Base-by-base conservation (phyloP, 192 early-diverging fungal genomes). In the Entomortierella parvispora region DNA sequence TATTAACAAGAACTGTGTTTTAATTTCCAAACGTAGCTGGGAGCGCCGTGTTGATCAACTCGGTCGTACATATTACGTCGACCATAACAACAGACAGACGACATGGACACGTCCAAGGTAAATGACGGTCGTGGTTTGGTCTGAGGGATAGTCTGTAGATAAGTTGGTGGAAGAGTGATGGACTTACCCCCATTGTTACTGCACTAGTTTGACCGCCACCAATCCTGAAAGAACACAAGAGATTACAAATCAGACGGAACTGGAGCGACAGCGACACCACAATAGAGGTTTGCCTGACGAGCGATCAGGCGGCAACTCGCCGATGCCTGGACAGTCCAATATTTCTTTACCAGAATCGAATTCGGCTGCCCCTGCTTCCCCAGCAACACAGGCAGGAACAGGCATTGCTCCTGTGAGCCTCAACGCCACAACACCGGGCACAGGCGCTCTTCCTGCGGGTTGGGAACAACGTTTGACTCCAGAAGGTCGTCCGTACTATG, bases 21-120 rank as follows among this genome's bases (percentile, higher is more conserved):
- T 47, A 42, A 15, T 20, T 20, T 4, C 18, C 15, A 34, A 8
- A 2, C 34, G 28, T 68, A 93, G 96, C 32, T 99, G 97, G 97
- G 97, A 99, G 86, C 86, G 94, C 48, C 89, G 97, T 56, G 87
- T 90, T 20, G 97, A 99, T 87, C 91, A 96, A 69, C 71, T 96
- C 42, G 93, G 95, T 14, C 90, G 97, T 9, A 91, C 92, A 5
- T 99, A 99, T 84, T 99, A 96, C 83, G 95, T 99, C 15, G 97
- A 99, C 82, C 97, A 99, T 82, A 97, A 94, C 83, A 90, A 84
- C 12, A 87, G 96, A 31, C 90, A 90, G 12, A 99, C 97, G 7
- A 97, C 97, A 18, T 99, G 97, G 97, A 89, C 88, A 46, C 82
- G 81, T 33, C 86, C 86, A 33, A 77, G 81, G 74, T 66, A 64